Evolutionary conservation across 352 stramenopile species (phyloP).

Genomic region (Pythium aphanidermatum): DNA sequence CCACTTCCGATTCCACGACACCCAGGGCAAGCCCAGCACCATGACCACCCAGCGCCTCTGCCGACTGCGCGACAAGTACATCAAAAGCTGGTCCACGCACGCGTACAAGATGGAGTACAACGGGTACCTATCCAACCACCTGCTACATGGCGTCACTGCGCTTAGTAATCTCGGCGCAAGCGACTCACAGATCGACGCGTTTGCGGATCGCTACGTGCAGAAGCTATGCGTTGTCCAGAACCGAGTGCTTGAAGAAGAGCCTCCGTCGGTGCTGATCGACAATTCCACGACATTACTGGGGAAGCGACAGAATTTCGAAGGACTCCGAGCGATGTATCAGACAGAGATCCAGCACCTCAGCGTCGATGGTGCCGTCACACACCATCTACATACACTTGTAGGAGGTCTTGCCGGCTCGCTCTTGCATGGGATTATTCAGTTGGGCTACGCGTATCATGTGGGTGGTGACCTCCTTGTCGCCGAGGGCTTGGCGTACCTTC

Average conservation of each 20-base stretch:
- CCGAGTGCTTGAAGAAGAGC: conserved; percentile 5
- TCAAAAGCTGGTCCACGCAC: conserved; percentile 26
- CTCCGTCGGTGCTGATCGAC: conserved; percentile 11
- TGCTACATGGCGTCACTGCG: conserved; percentile 29
- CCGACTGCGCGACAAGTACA: conserved; percentile 21
- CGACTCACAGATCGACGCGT: conserved; percentile 18
- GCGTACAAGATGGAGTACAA: conserved; percentile 30
- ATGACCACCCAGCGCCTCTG: not conserved
- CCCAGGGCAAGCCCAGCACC: not conserved
- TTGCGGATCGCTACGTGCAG: conserved; percentile 17
- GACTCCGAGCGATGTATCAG: conserved; percentile 24
- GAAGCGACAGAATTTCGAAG: conserved; percentile 27
- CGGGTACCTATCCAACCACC: conserved; percentile 31
- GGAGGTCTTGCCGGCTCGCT: conserved; percentile 27
- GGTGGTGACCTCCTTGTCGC: conserved; percentile 21
- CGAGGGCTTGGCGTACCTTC: conserved; percentile 29
- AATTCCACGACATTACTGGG: no score
- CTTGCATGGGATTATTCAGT: conserved; percentile 31
- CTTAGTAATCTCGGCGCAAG: conserved; percentile 23
- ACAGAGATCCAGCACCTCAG: conserved; percentile 22
- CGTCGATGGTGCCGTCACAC: conserved; percentile 17
- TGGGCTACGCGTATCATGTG: conserved; percentile 31
- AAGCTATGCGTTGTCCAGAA: conserved; percentile 21
- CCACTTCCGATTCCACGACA: not conserved
- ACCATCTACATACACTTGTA: conserved; percentile 22